These are phyloP conservation scores for Castanopsis chinensis DNA, from an alignment of 306 rosid genomes.

Conservation along the genomic window DNA sequence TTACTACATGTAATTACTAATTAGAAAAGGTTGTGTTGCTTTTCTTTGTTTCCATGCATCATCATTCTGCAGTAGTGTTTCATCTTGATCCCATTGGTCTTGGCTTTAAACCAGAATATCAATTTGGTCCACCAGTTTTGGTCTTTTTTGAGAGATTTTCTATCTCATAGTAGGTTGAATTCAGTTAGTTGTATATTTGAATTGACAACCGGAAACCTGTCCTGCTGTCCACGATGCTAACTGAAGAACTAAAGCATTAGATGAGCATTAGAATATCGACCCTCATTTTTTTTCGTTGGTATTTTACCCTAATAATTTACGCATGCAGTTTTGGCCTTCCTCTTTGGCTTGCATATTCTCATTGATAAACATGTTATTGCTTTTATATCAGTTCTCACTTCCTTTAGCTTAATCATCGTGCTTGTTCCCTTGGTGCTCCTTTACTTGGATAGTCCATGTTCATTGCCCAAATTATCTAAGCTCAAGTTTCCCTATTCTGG, in stretches of 20 bases:
- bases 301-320: neutral
- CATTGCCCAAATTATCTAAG: too few species aligned
- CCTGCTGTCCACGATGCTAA: neutral
- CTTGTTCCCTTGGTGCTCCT: too few species aligned
- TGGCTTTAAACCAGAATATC: neutral
- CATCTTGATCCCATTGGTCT: neutral
- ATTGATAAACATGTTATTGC: too few species aligned
- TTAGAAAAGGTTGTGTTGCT: neutral
- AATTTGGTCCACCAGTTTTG: neutral
- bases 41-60: neutral
- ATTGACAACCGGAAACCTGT: neutral
- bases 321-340: neutral
- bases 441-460: too few species aligned
- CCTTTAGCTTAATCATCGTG: too few species aligned
- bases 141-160: neutral
- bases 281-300: neutral
- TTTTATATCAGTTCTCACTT: too few species aligned
- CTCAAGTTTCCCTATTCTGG: too few species aligned
- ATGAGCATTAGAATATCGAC: neutral
- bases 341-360: too few species aligned
- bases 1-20: neutral
- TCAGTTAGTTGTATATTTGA: neutral
- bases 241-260: neutral
- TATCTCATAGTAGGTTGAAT: neutral
- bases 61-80: neutral